A percentile compares a stretch with the other conserved stretches of the same genome.
Conservation (phyloP, 768 basidiomycete genomes). For the Russula virescens region DNA sequence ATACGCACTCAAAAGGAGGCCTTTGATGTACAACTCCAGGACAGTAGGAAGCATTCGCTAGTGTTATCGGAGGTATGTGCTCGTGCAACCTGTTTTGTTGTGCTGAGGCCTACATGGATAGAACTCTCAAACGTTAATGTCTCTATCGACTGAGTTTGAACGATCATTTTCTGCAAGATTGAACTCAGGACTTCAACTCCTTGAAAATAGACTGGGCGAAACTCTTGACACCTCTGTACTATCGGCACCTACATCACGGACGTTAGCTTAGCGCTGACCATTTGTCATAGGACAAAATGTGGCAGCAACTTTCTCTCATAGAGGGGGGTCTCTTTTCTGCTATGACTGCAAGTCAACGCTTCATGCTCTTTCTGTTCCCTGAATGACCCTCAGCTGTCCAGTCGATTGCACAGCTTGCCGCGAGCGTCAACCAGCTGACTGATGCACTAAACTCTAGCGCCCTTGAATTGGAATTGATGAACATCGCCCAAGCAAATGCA, state of each 20-base stretch:
- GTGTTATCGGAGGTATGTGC: conserved; percentile 12
- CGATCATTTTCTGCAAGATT: conserved; percentile 7
- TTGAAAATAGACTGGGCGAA: conserved; percentile 4
- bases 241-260: not conserved
- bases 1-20: conserved; percentile 9
- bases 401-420: conserved; percentile 6
- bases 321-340: conserved; percentile 10
- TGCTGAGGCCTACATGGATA: not conserved
- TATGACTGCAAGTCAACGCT: conserved; percentile 8
- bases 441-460: conserved; percentile 12
- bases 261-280: not conserved
- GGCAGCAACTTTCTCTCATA: conserved; percentile 9
- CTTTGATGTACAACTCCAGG: conserved; percentile 14
- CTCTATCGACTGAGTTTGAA: conserved; percentile 15
- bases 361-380: not conserved
- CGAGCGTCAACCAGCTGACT: conserved; percentile 1
- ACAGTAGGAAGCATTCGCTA: conserved; percentile 10
- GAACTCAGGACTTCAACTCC: conserved; percentile 1
- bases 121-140: conserved; percentile 5
- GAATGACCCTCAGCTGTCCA: not conserved
- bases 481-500: conserved; percentile 13
- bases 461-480: conserved; percentile 5
- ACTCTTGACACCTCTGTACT: conserved; percentile 7
- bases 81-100: not conserved
- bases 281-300: conserved; percentile 8